Evolutionary conservation across 768 basidiomycete genomes (phyloP).

Genomic region (Rhodotorula paludigena): DNA sequence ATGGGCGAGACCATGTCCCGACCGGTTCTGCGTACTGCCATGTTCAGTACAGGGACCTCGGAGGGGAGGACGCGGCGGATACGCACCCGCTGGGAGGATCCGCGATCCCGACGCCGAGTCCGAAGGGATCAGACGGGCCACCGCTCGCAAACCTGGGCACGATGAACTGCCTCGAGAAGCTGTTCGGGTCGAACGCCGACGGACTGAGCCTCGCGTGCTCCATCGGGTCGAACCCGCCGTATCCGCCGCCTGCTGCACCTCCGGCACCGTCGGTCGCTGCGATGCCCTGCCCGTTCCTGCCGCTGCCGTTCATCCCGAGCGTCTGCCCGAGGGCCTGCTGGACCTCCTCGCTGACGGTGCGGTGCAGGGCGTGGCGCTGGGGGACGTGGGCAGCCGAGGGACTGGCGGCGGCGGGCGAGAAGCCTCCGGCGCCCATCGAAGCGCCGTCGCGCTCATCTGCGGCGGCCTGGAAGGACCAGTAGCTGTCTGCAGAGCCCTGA

Average conservation of each 20-base stretch:
- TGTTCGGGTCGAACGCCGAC: constrained; percentile 33
- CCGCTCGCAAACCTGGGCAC: constrained; percentile 29
- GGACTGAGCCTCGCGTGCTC: constrained; percentile 26
- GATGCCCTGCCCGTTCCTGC: neutral
- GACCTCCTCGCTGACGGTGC: constrained; percentile 28
- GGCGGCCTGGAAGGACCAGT: constrained; percentile 19
- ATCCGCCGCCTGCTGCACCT: neutral
- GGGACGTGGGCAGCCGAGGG: neutral
- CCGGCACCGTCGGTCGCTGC: neutral
- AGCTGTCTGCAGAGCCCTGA: too few relatives aligned
- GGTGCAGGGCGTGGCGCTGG: constrained; percentile 2
- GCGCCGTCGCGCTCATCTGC: constrained; percentile 6
- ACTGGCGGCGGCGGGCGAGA: neutral
- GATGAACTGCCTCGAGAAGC: constrained; percentile 24
- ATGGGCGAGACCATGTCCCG: constrained; percentile 25
- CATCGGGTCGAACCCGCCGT: constrained; percentile 31
- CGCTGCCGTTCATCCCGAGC: neutral
- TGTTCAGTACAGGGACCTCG: neutral
- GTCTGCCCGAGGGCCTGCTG: constrained; percentile 5
- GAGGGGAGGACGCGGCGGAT: too few relatives aligned
- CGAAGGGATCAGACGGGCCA: constrained; percentile 19
- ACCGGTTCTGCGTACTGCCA: too few relatives aligned
- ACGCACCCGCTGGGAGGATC: constrained; percentile 20
- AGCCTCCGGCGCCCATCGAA: constrained; percentile 3
- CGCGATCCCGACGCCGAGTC: constrained; percentile 14